Evolutionary conservation across 305 asterid species (phyloP).

Genomic region (Ilex paraguariensis): DNA sequence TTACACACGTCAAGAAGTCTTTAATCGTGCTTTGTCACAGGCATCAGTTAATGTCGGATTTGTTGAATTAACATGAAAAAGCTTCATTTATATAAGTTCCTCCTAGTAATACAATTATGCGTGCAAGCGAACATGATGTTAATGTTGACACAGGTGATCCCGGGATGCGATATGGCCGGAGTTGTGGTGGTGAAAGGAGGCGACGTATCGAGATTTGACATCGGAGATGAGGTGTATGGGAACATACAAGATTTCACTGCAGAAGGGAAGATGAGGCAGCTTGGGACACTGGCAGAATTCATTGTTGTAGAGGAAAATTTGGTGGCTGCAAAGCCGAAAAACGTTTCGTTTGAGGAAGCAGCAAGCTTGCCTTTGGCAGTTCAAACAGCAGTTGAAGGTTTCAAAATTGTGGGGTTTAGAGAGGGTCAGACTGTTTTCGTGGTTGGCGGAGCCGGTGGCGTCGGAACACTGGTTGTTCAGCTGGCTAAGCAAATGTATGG

Average conservation of each 20-base stretch:
- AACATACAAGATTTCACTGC: conserved; percentile 39
- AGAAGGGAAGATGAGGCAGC: conserved; percentile 25
- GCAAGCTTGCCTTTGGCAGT: conserved; percentile 58
- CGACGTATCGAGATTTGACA: conserved; percentile 11
- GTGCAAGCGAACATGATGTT: not conserved
- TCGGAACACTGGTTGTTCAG: conserved; percentile 47
- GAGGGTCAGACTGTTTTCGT: conserved; percentile 40
- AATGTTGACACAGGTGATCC: conserved; percentile 36
- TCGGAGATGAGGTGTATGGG: conserved; percentile 59
- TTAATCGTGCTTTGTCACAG: too few relatives aligned
- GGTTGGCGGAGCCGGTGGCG: conserved; percentile 72
- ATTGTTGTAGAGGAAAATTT: conserved; percentile 40
- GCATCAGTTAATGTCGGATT: too few relatives aligned
- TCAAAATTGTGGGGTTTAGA: conserved; percentile 32
- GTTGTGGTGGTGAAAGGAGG: conserved; percentile 45
- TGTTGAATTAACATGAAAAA: too few relatives aligned
- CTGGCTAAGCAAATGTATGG: conserved; percentile 42
- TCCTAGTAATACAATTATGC: not conserved
- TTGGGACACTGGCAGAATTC: conserved; percentile 48
- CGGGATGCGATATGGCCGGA: conserved; percentile 73
- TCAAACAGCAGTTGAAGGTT: conserved; percentile 56
- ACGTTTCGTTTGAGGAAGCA: conserved; percentile 48
- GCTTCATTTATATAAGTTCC: not conserved
- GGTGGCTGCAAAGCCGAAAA: conserved; percentile 41
- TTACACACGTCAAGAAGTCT: too few relatives aligned